Conservation (phyloP, 768 basidiomycete genomes). For the Leccinum truebloodii region DNA sequence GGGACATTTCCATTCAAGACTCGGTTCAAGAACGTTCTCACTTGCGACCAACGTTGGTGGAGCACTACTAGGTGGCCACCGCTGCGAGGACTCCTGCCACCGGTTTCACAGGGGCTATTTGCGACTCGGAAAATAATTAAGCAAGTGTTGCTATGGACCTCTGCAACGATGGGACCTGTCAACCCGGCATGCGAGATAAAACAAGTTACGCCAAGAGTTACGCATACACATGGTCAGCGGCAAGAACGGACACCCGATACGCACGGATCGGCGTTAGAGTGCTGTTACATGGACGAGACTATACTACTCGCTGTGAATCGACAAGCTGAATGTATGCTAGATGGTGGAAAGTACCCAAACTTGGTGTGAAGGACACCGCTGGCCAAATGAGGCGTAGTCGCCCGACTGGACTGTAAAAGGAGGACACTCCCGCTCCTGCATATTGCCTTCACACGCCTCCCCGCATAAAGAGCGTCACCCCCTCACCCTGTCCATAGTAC, state of each 20-base stretch:
- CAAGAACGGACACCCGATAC: not conserved
- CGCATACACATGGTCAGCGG: not conserved
- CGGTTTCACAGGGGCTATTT: not conserved
- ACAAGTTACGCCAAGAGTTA: not conserved
- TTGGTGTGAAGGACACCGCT: slow-evolving; percentile 26
- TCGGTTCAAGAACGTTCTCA: not conserved
- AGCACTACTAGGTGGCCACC: slow-evolving; percentile 10
- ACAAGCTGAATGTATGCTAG: slow-evolving; percentile 6
- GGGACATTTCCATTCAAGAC: slow-evolving; percentile 20
- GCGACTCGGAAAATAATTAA: not conserved
- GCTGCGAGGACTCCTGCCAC: slow-evolving; percentile 22
- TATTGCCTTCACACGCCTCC: slow-evolving; percentile 31
- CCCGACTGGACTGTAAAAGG: slow-evolving; percentile 27
- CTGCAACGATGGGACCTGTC: not conserved
- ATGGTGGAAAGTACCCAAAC: slow-evolving; percentile 10
- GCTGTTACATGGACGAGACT: slow-evolving; percentile 4
- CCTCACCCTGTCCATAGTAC: not conserved
- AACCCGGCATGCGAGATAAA: not conserved
- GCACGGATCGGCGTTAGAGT: slow-evolving; percentile 31
- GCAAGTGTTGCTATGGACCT: not conserved
- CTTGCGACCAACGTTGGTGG: not conserved
- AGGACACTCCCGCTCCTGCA: slow-evolving; percentile 17
- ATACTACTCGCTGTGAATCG: not conserved
- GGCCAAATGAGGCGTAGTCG: slow-evolving; percentile 25
- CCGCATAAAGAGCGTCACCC: slow-evolving; percentile 27